A percentile compares a stretch with the other conserved stretches of the same genome.
Conservation (phyloP, 306 rosid species). For the Gastrolobium villosum region DNA sequence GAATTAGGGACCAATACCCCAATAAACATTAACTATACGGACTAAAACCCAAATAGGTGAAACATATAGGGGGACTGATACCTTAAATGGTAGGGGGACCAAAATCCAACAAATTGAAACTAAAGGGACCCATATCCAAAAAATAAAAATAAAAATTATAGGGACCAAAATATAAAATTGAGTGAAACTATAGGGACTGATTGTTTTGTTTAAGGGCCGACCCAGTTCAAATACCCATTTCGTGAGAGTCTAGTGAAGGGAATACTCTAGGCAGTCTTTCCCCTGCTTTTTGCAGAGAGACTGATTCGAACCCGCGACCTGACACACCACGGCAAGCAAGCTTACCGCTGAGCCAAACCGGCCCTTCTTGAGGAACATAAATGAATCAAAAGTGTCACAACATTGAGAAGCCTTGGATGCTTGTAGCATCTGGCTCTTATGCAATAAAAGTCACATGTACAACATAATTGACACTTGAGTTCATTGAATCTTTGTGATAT, state of each 20-base stretch:
- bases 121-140: neutral
- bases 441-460: neutral
- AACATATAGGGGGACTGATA: too few species aligned
- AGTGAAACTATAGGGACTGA: neutral
- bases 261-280: too few species aligned
- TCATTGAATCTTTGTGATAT: neutral
- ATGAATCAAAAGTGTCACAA: neutral
- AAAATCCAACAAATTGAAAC: conserved; percentile 3
- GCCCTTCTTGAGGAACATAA: too few species aligned
- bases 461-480: neutral
- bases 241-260: too few species aligned
- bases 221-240: too few species aligned
- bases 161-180: neutral
- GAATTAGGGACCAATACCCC: neutral
- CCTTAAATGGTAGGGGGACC: neutral
- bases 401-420: neutral
- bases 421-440: neutral
- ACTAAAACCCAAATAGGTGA: neutral
- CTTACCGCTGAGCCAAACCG: too few species aligned
- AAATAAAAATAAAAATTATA: neutral
- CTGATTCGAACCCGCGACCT: too few species aligned
- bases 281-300: too few species aligned
- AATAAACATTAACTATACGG: neutral
- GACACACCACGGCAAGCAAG: too few species aligned
- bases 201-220: neutral